Conservation (phyloP, 805 yeast genomes). For the Torulaspora gathmanii region DNA sequence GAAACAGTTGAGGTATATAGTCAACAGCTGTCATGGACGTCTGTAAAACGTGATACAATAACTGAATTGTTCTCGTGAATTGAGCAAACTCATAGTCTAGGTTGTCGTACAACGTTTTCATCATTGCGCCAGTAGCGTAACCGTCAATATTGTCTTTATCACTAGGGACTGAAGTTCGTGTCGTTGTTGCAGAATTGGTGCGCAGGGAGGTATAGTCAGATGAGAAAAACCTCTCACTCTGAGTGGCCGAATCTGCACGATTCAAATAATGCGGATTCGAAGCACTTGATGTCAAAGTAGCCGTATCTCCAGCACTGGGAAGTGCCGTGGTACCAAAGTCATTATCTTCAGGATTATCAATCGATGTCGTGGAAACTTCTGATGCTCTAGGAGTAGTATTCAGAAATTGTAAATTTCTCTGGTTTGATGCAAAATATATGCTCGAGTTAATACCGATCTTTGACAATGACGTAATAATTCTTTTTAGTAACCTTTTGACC, state of each 20-base stretch:
- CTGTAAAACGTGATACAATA: slow-evolving; percentile 29
- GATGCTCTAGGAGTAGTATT: slow-evolving; percentile 14
- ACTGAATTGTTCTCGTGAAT: slow-evolving; percentile 30
- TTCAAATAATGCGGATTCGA: neutral
- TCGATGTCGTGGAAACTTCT: slow-evolving; percentile 9
- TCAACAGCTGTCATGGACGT: slow-evolving; percentile 20
- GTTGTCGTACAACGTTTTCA: slow-evolving; percentile 21
- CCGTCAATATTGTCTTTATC: slow-evolving; percentile 38
- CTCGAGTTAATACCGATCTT: slow-evolving; percentile 63
- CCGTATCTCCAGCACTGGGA: slow-evolving; percentile 22
- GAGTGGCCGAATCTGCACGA: neutral
- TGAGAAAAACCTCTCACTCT: slow-evolving; percentile 7
- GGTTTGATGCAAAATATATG: slow-evolving; percentile 44
- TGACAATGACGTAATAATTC: slow-evolving; percentile 51
- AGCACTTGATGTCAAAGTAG: slow-evolving; percentile 14
- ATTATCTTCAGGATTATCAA: slow-evolving; percentile 2
- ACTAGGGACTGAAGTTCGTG: slow-evolving; percentile 10
- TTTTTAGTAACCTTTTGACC: slow-evolving; percentile 47
- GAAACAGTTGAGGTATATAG: slow-evolving; percentile 58
- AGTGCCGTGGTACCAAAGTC: neutral
- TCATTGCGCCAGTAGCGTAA: slow-evolving; percentile 38
- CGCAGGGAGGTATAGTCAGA: slow-evolving; percentile 4
- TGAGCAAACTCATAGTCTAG: slow-evolving; percentile 31
- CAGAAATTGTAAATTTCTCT: slow-evolving; percentile 1
- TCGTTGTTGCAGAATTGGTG: slow-evolving; percentile 9